Evolutionary conservation across 2,329 filamentous ascomycete genomes (phyloP).

Genomic region (Aureobasidium sp.): DNA sequence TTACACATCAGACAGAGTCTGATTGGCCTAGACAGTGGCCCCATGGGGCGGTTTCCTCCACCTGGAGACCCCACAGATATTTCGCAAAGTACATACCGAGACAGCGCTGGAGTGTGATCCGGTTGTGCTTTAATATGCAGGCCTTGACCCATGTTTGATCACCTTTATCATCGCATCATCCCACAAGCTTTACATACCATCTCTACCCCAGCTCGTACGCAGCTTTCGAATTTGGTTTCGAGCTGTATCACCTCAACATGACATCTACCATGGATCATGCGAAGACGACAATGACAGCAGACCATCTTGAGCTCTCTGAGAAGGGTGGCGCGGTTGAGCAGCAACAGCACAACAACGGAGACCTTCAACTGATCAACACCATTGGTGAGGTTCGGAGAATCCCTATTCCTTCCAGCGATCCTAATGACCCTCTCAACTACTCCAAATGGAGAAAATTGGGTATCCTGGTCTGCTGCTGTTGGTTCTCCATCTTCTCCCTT

Average conservation of each 20-base stretch:
- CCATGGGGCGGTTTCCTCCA: background rate
- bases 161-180: background rate
- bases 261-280: background rate
- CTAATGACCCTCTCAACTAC: conserved; percentile 28
- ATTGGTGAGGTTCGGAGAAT: conserved; percentile 21
- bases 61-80: background rate
- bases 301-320: conserved; percentile 12
- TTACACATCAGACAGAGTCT: background rate
- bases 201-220: background rate
- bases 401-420: conserved; percentile 22
- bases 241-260: background rate
- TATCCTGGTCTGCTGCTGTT: conserved; percentile 28
- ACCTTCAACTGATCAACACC: conserved; percentile 21
- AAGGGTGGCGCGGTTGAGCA: background rate
- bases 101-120: background rate
- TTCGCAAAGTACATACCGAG: background rate
- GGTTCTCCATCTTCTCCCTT: conserved; percentile 32
- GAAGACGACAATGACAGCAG: conserved; percentile 20
- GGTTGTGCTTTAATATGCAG: background rate
- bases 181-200: background rate
- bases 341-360: conserved; percentile 11
- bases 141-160: background rate
- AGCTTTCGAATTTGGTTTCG: background rate
- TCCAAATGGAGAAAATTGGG: conserved; percentile 27
- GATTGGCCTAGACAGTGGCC: background rate